Conservation (phyloP, 192 early-diverging fungal genomes). For the Rhizophagus prolifer region DNA sequence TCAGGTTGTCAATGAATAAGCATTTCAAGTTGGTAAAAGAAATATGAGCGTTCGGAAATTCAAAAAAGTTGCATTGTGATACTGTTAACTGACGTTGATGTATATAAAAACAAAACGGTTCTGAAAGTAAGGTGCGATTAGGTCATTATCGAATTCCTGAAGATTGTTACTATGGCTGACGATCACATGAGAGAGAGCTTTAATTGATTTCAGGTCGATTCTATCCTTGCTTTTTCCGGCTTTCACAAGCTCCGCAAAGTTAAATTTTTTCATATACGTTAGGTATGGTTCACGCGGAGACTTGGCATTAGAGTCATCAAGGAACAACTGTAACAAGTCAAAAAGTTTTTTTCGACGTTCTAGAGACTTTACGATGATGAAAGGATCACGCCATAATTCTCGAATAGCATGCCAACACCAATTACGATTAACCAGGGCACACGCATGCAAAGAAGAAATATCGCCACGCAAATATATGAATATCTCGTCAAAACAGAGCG, state of each 20-base stretch:
- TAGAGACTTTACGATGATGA: background rate
- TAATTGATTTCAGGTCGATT: background rate
- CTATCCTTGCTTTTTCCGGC: background rate
- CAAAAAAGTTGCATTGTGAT: background rate
- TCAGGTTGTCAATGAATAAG: background rate
- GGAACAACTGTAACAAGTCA: background rate
- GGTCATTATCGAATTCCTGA: background rate
- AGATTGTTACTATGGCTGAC: background rate
- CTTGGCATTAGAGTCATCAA: background rate
- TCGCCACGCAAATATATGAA: background rate
- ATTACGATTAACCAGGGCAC: constrained; percentile 1
- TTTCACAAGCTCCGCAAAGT: background rate
- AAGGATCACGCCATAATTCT: constrained; percentile 3
- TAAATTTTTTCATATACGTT: background rate
- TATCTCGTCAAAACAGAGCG: constrained; percentile 3
- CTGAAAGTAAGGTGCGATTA: background rate
- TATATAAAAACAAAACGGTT: constrained; percentile 1
- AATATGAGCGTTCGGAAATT: background rate
- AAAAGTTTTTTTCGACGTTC: background rate
- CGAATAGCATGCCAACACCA: background rate
- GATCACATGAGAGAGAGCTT: background rate
- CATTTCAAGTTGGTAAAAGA: background rate
- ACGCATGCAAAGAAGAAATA: background rate
- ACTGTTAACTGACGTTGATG: background rate
- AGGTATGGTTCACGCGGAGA: background rate